Base-by-base conservation (phyloP, 768 basidiomycete genomes). In the Lentinula raphanica region DNA sequence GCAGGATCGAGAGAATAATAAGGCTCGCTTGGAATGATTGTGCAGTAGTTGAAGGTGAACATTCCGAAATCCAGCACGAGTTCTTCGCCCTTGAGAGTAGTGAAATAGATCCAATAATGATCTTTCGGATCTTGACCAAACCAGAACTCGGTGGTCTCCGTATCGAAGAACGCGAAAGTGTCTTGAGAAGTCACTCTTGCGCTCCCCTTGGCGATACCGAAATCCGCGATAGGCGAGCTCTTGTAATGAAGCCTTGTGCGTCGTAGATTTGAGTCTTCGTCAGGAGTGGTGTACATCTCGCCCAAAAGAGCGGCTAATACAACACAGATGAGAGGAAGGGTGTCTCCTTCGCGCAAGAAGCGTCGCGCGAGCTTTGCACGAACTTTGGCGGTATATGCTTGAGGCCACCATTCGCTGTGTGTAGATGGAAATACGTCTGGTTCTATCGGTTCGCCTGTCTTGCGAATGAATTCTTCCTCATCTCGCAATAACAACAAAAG, bases 161-260 rank as follows among this genome's bases (percentile, higher is more conserved):
- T 39, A n/a, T 39, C 36, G 36, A 66, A 64, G 74, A n/a, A 79
- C 3, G 70, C 70, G 15, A 80, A 64, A 40, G 63, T 67, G 62
- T 79, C 74, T 45, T 73, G 67, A 6, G 46, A 29, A 23, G 62
- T 71, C 8, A 79, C 77, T 1, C 63, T 54, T 17, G 65, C 71
- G 6, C 64, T 61, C 6, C 78, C 78, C 49, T 66, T 65, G 2
- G 67, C 72, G 45, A 80, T 74, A 9, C 79, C 79, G 59, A 80
- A 77, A 59, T 81, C 78, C 1, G 75, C 46, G 39, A 82, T 76
- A 15, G 77, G 77, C 1, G 71, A 71, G 7, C 67, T 68, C 21
- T 68, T 63, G 58, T 76, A 75, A 12, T 67, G 65, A 17, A 80
- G 63, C 12, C 78, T 68, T 5, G 73, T 56, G 2, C 77, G 69